Conservation (phyloP, 495 filamentous ascomycete species). For the Cercophora samala region DNA sequence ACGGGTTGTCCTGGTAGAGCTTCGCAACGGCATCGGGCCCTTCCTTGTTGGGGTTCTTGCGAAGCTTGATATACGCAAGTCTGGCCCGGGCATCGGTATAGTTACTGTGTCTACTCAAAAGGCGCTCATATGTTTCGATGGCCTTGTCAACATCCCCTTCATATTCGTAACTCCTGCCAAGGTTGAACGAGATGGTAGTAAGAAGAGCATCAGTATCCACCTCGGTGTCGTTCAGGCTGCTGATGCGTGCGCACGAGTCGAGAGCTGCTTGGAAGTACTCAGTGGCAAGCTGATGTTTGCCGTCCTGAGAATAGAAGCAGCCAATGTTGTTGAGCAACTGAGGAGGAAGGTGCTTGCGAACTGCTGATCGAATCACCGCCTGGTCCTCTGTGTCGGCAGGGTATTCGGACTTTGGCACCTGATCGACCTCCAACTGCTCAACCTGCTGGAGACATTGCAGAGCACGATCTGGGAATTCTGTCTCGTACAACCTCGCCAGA, state of each 20-base stretch:
- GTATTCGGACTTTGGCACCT: slow-evolving; percentile 63
- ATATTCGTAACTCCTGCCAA: slow-evolving; percentile 93
- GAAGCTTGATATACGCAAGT: slow-evolving; percentile 82
- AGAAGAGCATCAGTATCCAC: slow-evolving; percentile 85
- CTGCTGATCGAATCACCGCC: slow-evolving; percentile 52
- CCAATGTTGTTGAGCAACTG: slow-evolving; percentile 97
- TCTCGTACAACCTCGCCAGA: slow-evolving; percentile 85
- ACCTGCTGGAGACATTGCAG: slow-evolving; percentile 86
- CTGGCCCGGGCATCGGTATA: slow-evolving; percentile 88
- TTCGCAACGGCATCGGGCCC: slow-evolving; percentile 79
- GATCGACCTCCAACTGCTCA: slow-evolving; percentile 77
- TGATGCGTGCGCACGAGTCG: slow-evolving; percentile 72
- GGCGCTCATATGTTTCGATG: slow-evolving; percentile 77
- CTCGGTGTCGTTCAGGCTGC: slow-evolving; percentile 59
- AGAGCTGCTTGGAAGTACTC: slow-evolving; percentile 85
- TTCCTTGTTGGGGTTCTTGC: slow-evolving; percentile 77
- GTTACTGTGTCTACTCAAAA: slow-evolving; percentile 76
- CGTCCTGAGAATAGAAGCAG: slow-evolving; percentile 84
- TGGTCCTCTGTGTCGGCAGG: slow-evolving; percentile 61
- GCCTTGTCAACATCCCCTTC: slow-evolving; percentile 77
- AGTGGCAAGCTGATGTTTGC: slow-evolving; percentile 75
- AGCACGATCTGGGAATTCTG: slow-evolving; percentile 79
- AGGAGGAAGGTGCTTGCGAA: slow-evolving; percentile 75
- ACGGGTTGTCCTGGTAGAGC: slow-evolving; percentile 72
- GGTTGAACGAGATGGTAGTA: slow-evolving; percentile 91